phyloP scores from a whole-genome alignment of 441 rosid genomes.

The Sinapis alba region DNA sequence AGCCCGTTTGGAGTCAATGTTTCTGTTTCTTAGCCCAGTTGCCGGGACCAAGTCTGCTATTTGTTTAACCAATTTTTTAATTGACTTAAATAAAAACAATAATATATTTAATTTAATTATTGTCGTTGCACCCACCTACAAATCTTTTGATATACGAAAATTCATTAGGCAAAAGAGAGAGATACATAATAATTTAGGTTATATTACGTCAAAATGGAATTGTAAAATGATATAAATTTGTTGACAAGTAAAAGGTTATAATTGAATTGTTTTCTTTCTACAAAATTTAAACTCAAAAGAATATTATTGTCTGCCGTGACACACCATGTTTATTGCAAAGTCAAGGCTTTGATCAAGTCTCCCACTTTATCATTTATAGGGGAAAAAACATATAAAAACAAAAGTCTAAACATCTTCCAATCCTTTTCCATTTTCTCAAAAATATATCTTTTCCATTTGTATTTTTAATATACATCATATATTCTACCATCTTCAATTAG shows the following conservation, averaged over 20 bases:
- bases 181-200: not conserved
- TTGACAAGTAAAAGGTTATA: not conserved
- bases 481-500: conserved; percentile 25
- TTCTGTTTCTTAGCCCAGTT: not conserved
- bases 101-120: not conserved
- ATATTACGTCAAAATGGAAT: not conserved
- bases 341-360: conserved; percentile 26
- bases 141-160: not conserved
- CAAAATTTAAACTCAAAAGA: not conserved
- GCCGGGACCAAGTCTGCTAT: not conserved
- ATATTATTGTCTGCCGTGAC: not conserved
- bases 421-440: conserved; percentile 3
- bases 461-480: conserved; percentile 13
- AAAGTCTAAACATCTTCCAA: conserved; percentile 34
- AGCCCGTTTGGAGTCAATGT: not conserved
- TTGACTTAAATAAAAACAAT: not conserved
- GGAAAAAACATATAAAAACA: conserved; percentile 7
- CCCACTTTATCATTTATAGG: not conserved
- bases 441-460: not conserved
- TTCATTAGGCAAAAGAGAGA: not conserved
- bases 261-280: not conserved
- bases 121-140: no score
- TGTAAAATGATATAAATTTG: not conserved
- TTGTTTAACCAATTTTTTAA: not conserved
- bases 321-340: conserved; percentile 13